phyloP scores from a whole-genome alignment of 2,329 filamentous ascomycete species.

The Ophiocordyceps robertsii region DNA sequence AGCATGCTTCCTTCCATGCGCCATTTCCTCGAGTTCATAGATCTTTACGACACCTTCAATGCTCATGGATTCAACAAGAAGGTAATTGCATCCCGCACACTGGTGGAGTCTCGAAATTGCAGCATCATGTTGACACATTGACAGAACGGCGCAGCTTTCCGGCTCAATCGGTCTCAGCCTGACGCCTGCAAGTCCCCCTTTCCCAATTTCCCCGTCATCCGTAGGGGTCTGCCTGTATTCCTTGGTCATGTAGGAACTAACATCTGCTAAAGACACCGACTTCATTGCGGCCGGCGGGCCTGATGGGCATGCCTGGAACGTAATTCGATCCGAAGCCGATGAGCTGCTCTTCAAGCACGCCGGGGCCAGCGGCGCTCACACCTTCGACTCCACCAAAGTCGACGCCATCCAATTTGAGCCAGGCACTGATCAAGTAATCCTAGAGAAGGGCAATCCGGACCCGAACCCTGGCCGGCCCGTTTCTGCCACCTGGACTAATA shows the following conservation, averaged over 20 bases:
- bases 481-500: slow-evolving; percentile 19
- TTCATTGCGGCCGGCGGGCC: slow-evolving; percentile 25
- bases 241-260: neutral
- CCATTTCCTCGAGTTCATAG: slow-evolving; percentile 29
- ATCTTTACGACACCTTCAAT: slow-evolving; percentile 24
- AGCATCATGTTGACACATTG: neutral
- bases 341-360: slow-evolving; percentile 30
- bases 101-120: neutral
- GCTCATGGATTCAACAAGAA: slow-evolving; percentile 26
- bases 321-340: slow-evolving; percentile 31
- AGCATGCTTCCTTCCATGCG: slow-evolving; percentile 24
- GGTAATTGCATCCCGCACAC: slow-evolving; percentile 7
- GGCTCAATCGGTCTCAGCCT: slow-evolving; percentile 16
- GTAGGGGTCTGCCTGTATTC: neutral
- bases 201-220: neutral
- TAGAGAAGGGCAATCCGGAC: slow-evolving; percentile 2
- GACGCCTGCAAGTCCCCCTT: slow-evolving; percentile 20
- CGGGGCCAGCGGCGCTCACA: slow-evolving; percentile 21
- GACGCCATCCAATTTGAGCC: slow-evolving; percentile 16
- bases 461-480: slow-evolving; percentile 15
- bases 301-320: slow-evolving; percentile 27
- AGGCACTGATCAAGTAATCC: too few relatives aligned
- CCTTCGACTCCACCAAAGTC: slow-evolving; percentile 27
- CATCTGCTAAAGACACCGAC: slow-evolving; percentile 22
- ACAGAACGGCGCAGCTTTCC: slow-evolving; percentile 22